Conservation (phyloP, 306 rosid species). For the Inga laurina region DNA sequence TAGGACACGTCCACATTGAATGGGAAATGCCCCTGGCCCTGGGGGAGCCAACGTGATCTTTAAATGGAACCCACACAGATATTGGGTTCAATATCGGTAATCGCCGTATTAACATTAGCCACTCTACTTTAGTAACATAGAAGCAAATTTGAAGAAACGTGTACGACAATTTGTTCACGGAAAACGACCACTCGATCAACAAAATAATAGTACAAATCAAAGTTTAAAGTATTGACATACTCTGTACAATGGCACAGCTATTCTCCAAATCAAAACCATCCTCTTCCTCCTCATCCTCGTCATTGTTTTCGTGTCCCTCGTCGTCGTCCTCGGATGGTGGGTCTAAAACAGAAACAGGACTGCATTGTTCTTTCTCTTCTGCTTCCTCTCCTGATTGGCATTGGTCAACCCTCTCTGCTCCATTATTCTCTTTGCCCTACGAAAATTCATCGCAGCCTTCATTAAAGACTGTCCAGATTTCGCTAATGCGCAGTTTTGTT, state of each 20-base stretch:
- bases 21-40: constrained; percentile 28
- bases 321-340: constrained; percentile 85
- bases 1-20: constrained; percentile 41
- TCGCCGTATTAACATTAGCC: constrained; percentile 26
- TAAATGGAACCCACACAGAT: constrained; percentile 74
- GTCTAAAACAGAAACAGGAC: constrained; percentile 94
- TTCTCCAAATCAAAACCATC: constrained; percentile 61
- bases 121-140: constrained; percentile 24
- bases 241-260: constrained; percentile 86
- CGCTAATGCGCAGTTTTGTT: constrained; percentile 32
- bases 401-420: constrained; percentile 42
- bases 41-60: constrained; percentile 30
- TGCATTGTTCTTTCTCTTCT: constrained; percentile 89
- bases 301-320: constrained; percentile 43
- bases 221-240: constrained; percentile 52
- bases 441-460: constrained; percentile 33
- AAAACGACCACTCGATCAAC: constrained; percentile 54
- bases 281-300: constrained; percentile 17
- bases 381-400: constrained; percentile 56
- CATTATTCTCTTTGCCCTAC: constrained; percentile 50
- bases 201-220: constrained; percentile 23
- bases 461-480: constrained; percentile 26
- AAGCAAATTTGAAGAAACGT: constrained; percentile 33
- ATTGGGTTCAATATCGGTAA: constrained; percentile 34
- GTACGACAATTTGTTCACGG: constrained; percentile 39